Evolutionary conservation across 2,329 filamentous ascomycete species (phyloP).

Genomic region (Paracoccidioides brasiliensis): DNA sequence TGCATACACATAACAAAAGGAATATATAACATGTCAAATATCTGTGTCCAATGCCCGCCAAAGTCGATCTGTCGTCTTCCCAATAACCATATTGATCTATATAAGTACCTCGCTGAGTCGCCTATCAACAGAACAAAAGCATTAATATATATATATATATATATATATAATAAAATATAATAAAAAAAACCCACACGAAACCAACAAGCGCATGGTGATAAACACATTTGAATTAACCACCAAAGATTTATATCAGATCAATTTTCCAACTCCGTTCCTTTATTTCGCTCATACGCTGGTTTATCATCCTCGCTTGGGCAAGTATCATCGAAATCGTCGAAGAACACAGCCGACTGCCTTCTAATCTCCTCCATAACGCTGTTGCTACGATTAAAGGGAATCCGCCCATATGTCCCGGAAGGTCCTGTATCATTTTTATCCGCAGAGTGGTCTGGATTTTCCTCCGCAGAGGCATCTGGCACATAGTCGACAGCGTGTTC

Average conservation of each 20-base stretch:
- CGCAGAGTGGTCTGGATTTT: not conserved
- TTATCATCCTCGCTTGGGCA: slow-evolving; percentile 8
- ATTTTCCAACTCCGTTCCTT: not conserved
- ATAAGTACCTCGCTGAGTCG: not conserved
- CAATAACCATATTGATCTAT: not conserved
- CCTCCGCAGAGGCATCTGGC: not conserved
- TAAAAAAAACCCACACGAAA: not conserved
- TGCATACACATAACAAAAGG: not conserved
- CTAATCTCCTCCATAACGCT: slow-evolving; percentile 32
- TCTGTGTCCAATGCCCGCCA: not conserved
- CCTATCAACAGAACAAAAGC: not conserved
- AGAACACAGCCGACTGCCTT: slow-evolving; percentile 36
- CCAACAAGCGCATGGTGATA: not conserved
- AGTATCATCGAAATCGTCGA: slow-evolving; percentile 27
- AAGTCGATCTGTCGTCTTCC: not conserved
- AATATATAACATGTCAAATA: not conserved
- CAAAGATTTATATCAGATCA: not conserved
- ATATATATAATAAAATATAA: too few species aligned
- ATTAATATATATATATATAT: too few species aligned
- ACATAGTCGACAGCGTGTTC: not conserved
- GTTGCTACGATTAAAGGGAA: slow-evolving; percentile 16
- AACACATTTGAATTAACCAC: not conserved
- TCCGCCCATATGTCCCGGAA: slow-evolving; percentile 13
- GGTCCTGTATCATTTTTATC: slow-evolving; percentile 12
- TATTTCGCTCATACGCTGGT: not conserved